phyloP scores from a whole-genome alignment of 2,329 filamentous ascomycete species.

The Fusarium abutilonis region DNA sequence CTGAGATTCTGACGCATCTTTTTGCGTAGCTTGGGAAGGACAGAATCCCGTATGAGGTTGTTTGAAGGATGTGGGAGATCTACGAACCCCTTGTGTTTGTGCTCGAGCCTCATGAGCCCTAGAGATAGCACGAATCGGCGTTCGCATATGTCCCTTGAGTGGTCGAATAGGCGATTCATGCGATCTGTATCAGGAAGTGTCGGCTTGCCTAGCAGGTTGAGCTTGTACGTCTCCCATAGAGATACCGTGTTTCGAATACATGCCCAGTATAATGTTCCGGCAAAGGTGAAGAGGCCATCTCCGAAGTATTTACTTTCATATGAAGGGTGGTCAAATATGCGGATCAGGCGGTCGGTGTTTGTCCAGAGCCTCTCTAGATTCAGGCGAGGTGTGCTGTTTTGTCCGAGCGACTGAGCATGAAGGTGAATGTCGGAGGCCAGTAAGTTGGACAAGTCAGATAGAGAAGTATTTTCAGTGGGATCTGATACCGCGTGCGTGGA shows the following conservation, averaged over 20 bases:
- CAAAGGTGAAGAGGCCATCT: constrained; percentile 37
- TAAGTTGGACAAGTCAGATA: not conserved
- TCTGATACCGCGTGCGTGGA: not conserved
- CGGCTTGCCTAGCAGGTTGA: constrained; percentile 15
- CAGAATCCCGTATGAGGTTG: constrained; percentile 9
- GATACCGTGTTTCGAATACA: constrained; percentile 36
- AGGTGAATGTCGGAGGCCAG: constrained; percentile 7
- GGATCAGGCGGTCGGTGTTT: constrained; percentile 36
- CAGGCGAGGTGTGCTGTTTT: not conserved
- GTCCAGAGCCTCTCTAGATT: constrained; percentile 35
- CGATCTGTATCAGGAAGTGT: constrained; percentile 4
- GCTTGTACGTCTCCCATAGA: constrained; percentile 36
- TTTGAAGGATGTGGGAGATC: constrained; percentile 9
- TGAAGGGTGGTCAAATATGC: constrained; percentile 38
- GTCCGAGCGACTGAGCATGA: constrained; percentile 1
- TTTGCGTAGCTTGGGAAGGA: constrained; percentile 3
- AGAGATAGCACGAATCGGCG: constrained; percentile 37
- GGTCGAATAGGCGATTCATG: constrained; percentile 41
- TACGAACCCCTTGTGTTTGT: constrained; percentile 36
- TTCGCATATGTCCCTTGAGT: constrained; percentile 35
- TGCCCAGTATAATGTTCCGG: constrained; percentile 43
- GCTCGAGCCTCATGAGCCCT: constrained; percentile 36
- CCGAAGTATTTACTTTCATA: constrained; percentile 39
- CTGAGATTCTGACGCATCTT: constrained; percentile 31
- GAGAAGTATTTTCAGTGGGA: not conserved